Evolutionary conservation across 2,329 filamentous ascomycete species (phyloP).

Genomic region (Arthrobotrys iridis): DNA sequence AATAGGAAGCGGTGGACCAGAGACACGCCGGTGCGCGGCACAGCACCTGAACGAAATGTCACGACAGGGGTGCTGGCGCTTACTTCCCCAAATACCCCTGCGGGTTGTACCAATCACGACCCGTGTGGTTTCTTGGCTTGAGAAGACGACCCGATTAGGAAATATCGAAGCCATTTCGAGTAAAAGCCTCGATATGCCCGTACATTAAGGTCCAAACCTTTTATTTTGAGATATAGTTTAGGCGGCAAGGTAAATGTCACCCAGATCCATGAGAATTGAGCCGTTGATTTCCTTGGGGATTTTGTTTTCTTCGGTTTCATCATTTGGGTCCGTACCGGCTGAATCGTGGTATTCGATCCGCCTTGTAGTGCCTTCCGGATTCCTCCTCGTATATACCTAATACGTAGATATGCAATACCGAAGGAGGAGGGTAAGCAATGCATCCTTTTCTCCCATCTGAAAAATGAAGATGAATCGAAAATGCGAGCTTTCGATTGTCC

Average conservation of each 20-base stretch:
- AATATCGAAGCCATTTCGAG: not conserved
- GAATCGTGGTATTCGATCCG: too few relatives aligned
- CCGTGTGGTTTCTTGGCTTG: not conserved
- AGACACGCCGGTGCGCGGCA: too few relatives aligned
- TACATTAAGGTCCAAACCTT: not conserved
- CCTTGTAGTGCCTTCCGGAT: too few relatives aligned
- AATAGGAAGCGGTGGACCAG: constrained; percentile 1
- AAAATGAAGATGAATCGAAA: not conserved
- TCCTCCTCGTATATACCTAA: too few relatives aligned
- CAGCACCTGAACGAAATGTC: not conserved
- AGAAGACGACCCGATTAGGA: not conserved
- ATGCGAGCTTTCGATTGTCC: not conserved
- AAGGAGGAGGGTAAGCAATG: too few relatives aligned
- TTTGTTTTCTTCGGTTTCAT: not conserved
- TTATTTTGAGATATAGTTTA: not conserved
- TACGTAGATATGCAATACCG: too few relatives aligned
- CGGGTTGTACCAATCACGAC: not conserved
- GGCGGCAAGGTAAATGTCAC: not conserved
- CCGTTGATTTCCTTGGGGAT: not conserved
- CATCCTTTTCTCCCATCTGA: not conserved
- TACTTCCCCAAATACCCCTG: not conserved
- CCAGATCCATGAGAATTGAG: too few relatives aligned
- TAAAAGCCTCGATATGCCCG: not conserved
- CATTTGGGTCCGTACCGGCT: not conserved
- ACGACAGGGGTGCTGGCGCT: not conserved